Evolutionary conservation across 2,329 filamentous ascomycete species (phyloP).

Genomic region (Colletotrichum sansevieriae): DNA sequence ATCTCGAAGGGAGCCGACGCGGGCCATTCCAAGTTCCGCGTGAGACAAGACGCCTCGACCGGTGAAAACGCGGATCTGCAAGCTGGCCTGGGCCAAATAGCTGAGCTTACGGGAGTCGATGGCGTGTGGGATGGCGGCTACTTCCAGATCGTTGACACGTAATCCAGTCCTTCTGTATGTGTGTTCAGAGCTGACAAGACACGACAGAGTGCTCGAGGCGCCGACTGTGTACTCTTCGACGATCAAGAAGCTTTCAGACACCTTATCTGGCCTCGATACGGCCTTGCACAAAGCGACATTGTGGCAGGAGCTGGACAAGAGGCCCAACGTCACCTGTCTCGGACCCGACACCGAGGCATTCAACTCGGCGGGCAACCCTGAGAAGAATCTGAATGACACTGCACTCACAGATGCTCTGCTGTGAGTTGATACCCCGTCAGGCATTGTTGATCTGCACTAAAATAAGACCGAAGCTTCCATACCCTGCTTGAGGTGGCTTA

Average conservation of each 20-base stretch:
- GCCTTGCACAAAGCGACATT: slow-evolving; percentile 38
- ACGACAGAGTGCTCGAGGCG: slow-evolving; percentile 39
- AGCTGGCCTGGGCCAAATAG: slow-evolving; percentile 39
- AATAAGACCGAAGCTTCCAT: slow-evolving; percentile 36
- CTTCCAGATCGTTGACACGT: slow-evolving; percentile 44
- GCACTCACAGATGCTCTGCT: slow-evolving; percentile 42
- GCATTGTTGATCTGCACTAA: not conserved
- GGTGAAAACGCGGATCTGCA: slow-evolving; percentile 30
- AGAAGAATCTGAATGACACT: slow-evolving; percentile 34
- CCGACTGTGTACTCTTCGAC: slow-evolving; percentile 41
- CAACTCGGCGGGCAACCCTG: slow-evolving; percentile 41
- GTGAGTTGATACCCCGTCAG: slow-evolving; percentile 18
- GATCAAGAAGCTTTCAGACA: slow-evolving; percentile 30
- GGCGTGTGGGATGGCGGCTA: slow-evolving; percentile 42
- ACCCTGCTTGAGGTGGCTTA: slow-evolving; percentile 43
- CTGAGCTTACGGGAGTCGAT: slow-evolving; percentile 37
- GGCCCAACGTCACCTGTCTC: slow-evolving; percentile 44
- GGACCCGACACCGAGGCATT: slow-evolving; percentile 43
- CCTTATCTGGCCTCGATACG: slow-evolving; percentile 30
- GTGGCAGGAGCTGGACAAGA: slow-evolving; percentile 42
- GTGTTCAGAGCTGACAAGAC: not conserved
- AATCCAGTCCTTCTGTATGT: not conserved
- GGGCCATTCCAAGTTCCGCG: slow-evolving; percentile 31
- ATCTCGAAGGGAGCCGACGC: slow-evolving; percentile 29
- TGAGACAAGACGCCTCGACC: slow-evolving; percentile 32